Percentiles rank a stretch among this genome's conserved stretches.
Evolutionary conservation across 257 asterid species (phyloP).

Genomic region (Solanum chilense): DNA sequence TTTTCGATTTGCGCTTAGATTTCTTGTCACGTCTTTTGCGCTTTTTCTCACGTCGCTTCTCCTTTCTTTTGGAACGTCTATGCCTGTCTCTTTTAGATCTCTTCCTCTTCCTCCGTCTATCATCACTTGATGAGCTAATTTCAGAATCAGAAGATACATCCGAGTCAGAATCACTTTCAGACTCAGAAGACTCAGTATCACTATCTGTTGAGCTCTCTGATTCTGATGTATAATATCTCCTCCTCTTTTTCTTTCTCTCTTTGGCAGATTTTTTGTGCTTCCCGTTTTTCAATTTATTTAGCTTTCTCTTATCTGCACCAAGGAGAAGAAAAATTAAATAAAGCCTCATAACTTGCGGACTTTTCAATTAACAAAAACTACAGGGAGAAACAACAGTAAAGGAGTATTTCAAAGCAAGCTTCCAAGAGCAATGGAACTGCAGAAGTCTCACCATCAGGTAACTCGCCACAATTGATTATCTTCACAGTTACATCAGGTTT

Average conservation of each 20-base stretch:
- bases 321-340: not conserved
- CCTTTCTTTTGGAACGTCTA: constrained; percentile 61
- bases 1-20: constrained; percentile 65
- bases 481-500: constrained; percentile 84
- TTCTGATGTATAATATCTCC: constrained; percentile 72
- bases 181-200: constrained; percentile 66
- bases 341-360: constrained; percentile 13
- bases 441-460: constrained; percentile 52
- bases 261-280: constrained; percentile 74
- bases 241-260: constrained; percentile 62
- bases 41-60: constrained; percentile 62
- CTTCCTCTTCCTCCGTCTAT: constrained; percentile 72
- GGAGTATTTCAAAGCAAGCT: not conserved
- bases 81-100: constrained; percentile 70
- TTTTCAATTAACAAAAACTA: constrained; percentile 1
- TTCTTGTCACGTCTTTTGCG: constrained; percentile 72
- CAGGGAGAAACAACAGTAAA: not conserved
- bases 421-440: not conserved
- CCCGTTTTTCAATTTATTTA: constrained; percentile 36
- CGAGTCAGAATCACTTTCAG: constrained; percentile 75
- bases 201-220: constrained; percentile 75
- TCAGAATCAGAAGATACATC: constrained; percentile 59
- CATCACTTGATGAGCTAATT: constrained; percentile 74
- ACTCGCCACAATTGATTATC: constrained; percentile 80
- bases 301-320: constrained; percentile 27